Base-by-base conservation (phyloP, 441 rosid species). In the Flueggea neowawraea region DNA sequence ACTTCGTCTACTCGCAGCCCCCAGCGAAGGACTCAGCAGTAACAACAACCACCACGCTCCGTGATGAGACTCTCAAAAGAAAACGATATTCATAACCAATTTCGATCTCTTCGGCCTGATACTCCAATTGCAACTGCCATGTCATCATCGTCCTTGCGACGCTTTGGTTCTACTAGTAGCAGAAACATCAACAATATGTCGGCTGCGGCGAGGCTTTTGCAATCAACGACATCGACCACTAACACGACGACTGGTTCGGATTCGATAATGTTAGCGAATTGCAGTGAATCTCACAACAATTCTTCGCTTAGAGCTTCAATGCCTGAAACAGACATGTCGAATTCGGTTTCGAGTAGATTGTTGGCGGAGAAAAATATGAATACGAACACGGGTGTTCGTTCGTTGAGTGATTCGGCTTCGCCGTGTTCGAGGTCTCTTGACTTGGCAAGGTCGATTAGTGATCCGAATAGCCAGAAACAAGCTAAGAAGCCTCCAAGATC, bases 201-300 rank as follows among this genome's bases (percentile, higher is more conserved):
- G 0, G 80, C 90, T 4, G 95, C 95, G 12, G 63, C 86, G 0
- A 84, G 73, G 74, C 82, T 90, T 52, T 68, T 90, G 52, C 90
- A 82, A 15, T 73, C 78, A 11, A 75, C 73, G 9, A 47, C 50
- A 4, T 4, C 12, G 50, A 52, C 59, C 33, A 31, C 28, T 31
- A 31, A 6, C 11, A 10, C 56, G 16, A 10, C 28, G 22, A 17
- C 54, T 4, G n/a, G 44, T 28, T 28, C 53, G 12, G 14, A 47
- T 11, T 47, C 4, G 14, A 36, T 36, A 36, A 8, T 5, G 6
- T 36, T 8, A 36, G 4, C 41, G 41, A 54, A 22, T 17, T 17
- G 57, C 33, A 3, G 12, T 14, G 32, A 8, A 17, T 54, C 62
- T 47, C 56, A 52, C 16, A 62, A 57, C 66, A 41, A 63, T 65